phyloP scores from a whole-genome alignment of 352 stramenopile genomes.

The Thraustochytrium striatum region DNA sequence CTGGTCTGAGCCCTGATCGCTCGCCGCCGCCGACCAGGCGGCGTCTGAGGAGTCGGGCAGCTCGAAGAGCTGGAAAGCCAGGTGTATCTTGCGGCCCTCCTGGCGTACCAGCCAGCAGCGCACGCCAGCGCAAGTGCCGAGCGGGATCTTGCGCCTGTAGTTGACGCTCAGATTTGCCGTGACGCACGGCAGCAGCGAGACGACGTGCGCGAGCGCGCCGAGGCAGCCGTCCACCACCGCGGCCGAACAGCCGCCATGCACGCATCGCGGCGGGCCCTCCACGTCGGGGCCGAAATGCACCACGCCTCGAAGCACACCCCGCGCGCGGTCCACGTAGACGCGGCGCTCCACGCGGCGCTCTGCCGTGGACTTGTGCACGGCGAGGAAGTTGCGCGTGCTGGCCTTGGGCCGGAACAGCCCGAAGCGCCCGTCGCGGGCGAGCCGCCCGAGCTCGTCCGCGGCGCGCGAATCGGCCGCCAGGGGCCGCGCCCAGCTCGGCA shows the following conservation, averaged over 20 bases:
- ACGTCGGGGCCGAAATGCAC: conserved; percentile 32
- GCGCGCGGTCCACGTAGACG: conserved; percentile 3
- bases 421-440: not conserved
- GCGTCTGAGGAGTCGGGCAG: not conserved
- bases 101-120: conserved; percentile 11
- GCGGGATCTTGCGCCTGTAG: conserved; percentile 34
- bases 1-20: not conserved
- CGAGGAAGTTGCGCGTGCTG: conserved; percentile 36
- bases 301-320: not conserved
- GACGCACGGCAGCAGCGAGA: not conserved
- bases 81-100: conserved; percentile 21
- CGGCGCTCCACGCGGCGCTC: conserved; percentile 5
- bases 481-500: not conserved
- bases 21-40: not conserved
- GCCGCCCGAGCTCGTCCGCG: not conserved
- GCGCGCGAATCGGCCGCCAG: conserved; percentile 7
- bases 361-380: conserved; percentile 15
- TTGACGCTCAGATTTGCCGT: conserved; percentile 36
- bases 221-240: conserved; percentile 22
- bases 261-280: conserved; percentile 33
- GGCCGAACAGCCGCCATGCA: conserved; percentile 36
- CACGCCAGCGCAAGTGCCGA: not conserved
- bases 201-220: conserved; percentile 28
- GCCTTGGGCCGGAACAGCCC: not conserved
- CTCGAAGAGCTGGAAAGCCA: conserved; percentile 36